Evolutionary conservation across 148 eudicot species (phyloP).

Genomic region (Rhododendron vialii): DNA sequence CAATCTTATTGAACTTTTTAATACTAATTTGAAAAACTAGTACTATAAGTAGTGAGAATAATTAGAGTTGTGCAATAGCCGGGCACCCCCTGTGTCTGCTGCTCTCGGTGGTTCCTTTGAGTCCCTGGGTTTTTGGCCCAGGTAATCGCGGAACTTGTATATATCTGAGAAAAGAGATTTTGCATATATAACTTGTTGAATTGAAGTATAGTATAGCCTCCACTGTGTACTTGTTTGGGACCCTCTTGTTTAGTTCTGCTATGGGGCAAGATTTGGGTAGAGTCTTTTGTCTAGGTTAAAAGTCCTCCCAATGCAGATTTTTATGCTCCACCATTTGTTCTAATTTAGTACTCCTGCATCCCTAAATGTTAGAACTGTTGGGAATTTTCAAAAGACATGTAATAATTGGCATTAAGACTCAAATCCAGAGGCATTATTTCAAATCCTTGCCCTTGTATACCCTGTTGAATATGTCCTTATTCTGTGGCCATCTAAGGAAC

Average conservation of each 20-base stretch:
- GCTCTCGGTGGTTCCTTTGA: neutral
- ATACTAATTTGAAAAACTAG: neutral
- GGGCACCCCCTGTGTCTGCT: neutral
- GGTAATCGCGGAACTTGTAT: neutral
- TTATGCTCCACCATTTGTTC: neutral
- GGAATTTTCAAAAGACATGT: neutral
- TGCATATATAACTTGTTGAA: neutral
- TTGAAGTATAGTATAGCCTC: neutral
- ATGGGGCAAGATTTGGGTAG: neutral
- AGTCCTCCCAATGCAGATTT: no score
- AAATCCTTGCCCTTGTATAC: neutral
- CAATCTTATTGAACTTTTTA: neutral
- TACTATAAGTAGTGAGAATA: neutral
- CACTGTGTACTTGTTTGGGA: neutral
- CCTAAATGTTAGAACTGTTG: neutral
- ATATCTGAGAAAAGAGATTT: neutral
- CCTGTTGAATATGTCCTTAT: neutral
- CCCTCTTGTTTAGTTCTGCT: neutral
- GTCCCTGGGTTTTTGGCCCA: neutral
- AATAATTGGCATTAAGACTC: neutral
- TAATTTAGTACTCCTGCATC: neutral
- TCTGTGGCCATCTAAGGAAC: neutral
- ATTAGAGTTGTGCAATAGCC: neutral
- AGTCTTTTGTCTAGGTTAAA: neutral
- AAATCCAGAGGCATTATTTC: neutral